Conservation (phyloP, 768 basidiomycete genomes). For the Boletus tylopilopsis region DNA sequence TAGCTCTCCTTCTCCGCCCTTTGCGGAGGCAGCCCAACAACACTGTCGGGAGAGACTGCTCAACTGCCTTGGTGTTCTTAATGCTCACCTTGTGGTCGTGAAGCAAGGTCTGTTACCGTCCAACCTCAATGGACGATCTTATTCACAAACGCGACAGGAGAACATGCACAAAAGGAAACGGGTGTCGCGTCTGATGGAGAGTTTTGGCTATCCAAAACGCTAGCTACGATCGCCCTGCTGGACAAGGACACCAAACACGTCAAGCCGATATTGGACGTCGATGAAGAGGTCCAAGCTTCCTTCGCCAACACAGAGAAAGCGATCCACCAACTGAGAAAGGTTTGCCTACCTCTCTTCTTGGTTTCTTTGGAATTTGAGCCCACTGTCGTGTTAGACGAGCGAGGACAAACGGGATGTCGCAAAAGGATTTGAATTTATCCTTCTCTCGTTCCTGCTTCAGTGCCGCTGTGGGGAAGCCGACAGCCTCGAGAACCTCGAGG, state of each 20-base stretch:
- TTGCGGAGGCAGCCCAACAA: constrained; percentile 69
- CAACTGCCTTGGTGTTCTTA: constrained; percentile 70
- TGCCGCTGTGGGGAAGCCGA: constrained; percentile 65
- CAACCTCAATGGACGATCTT: not conserved
- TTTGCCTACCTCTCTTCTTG: constrained; percentile 19
- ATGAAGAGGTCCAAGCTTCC: constrained; percentile 51
- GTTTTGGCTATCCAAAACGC: constrained; percentile 72
- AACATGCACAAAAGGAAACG: constrained; percentile 50
- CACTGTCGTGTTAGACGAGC: constrained; percentile 4
- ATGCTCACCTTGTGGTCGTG: constrained; percentile 47
- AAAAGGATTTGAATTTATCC: constrained; percentile 66
- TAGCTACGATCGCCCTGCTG: constrained; percentile 51
- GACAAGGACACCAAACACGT: constrained; percentile 72
- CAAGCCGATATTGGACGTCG: constrained; percentile 44
- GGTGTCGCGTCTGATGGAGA: constrained; percentile 69
- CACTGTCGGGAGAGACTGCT: constrained; percentile 69
- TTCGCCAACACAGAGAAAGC: constrained; percentile 43
- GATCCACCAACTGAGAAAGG: constrained; percentile 43
- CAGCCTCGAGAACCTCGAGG: constrained; percentile 63
- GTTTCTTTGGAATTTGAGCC: not conserved
- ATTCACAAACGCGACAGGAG: constrained; percentile 25
- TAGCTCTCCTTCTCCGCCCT: constrained; percentile 55
- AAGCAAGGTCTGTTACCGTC: constrained; percentile 44
- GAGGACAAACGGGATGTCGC: constrained; percentile 31
- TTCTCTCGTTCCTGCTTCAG: constrained; percentile 67